Base-by-base conservation (phyloP, 2,329 filamentous ascomycete genomes). In the Phyllosticta citrichinensis region DNA sequence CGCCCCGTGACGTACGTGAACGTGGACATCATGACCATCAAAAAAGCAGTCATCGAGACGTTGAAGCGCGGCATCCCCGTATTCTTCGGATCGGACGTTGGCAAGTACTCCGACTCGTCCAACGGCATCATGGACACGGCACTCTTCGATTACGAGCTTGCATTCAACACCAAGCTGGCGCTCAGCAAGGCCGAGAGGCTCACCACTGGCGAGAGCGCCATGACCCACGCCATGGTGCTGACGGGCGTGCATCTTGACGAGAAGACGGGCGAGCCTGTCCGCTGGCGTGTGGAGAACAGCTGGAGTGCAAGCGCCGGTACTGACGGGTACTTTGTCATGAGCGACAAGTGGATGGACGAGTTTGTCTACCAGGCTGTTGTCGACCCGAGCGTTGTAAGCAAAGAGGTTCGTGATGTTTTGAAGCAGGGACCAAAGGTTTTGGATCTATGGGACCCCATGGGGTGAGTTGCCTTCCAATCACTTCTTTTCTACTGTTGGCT, bases 161-260 rank as follows among this genome's bases (percentile, higher is more conserved):
- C 89, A n/a, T 91, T 96, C 74, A 89, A 91, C 67, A 81, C 91
- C 63, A 80, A 79, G 60, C 80, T 93, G 9, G 84, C 83, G 19
- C 81, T 95, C 82, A 83, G 78, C 68, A 96, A 96, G 75, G 87
- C 87, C 0, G 82, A 90, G 67, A 79, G 91, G 3, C 76, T 96
- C 54, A 78, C 82, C 67, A 87, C 86, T 0, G 85, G 88, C 11
- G 91, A 95, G 75, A 87, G 83, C 59, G 81, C 83, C 57, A 95
- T 96, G 91, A 96, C 91, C 0, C 91, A 96, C 68, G 91, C 91
- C 4, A 96, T 96, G 91, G 89, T 95, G 0, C 75, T 96, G 64
- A 96, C 90, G 2, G 91, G 84, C 0, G 91, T 96, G 54, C 91
- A 96, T 69, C 72, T 95, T 2, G 86, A 81, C 27, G 75, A 83